These are phyloP conservation scores for Diversispora eburnea DNA, from an alignment of 192 early-diverging fungal species.

Conservation along the genomic window DNA sequence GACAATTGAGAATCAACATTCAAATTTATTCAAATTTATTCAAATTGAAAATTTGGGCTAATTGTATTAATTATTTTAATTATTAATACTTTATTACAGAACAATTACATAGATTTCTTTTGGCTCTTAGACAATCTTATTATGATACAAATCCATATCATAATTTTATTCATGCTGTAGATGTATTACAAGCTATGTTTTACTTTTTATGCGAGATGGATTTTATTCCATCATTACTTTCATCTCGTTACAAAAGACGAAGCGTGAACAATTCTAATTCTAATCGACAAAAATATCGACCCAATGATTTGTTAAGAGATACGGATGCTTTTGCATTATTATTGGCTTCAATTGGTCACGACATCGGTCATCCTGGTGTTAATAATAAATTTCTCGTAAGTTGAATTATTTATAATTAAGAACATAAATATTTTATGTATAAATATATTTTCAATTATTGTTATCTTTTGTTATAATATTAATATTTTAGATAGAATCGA, in stretches of 20 bases:
- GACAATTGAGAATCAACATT: too few species aligned
- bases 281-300: slow-evolving; percentile 39
- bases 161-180: slow-evolving; percentile 93
- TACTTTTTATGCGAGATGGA: slow-evolving; percentile 72
- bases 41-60: neutral
- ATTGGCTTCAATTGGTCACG: slow-evolving; percentile 74
- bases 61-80: neutral
- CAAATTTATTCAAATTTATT: neutral
- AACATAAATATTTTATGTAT: neutral
- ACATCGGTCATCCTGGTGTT: slow-evolving; percentile 89
- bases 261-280: neutral
- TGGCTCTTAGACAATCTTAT: slow-evolving; percentile 53
- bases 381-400: slow-evolving; percentile 88
- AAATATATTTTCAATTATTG: neutral
- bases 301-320: slow-evolving; percentile 46
- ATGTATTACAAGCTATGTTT: slow-evolving; percentile 88
- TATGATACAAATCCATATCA: slow-evolving; percentile 82
- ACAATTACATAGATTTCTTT: slow-evolving; percentile 49
- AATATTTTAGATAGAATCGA: slow-evolving; percentile 53
- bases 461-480: neutral
- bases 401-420: neutral
- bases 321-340: slow-evolving; percentile 71
- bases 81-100: slow-evolving; percentile 37
- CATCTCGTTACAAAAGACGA: slow-evolving; percentile 23
- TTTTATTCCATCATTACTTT: slow-evolving; percentile 48